Percentiles rank a stretch among this genome's conserved stretches.
Conservation (phyloP, 2,329 filamentous ascomycete species). For the Trichophyton mentagrophytes region DNA sequence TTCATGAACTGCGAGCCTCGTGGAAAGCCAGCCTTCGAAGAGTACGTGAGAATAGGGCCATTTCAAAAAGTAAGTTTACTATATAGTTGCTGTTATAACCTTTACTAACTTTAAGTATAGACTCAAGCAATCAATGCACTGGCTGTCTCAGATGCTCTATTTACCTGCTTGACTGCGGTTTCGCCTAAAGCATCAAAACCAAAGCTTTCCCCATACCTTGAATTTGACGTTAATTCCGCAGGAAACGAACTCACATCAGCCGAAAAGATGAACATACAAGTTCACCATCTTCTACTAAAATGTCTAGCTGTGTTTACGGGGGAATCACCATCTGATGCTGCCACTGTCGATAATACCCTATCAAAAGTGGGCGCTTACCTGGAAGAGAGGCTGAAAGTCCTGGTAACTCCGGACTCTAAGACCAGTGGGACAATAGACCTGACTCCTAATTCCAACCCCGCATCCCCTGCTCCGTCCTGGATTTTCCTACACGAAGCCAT, state of each 20-base stretch:
- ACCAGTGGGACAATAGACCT: slow-evolving; percentile 9
- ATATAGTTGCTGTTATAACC: neutral
- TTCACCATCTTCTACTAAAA: slow-evolving; percentile 25
- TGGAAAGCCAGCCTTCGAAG: slow-evolving; percentile 25
- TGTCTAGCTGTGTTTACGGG: slow-evolving; percentile 15
- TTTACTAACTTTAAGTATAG: slow-evolving; percentile 14
- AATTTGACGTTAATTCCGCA: slow-evolving; percentile 12
- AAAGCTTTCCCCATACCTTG: neutral
- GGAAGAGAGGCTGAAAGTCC: neutral
- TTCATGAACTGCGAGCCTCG: slow-evolving; percentile 32
- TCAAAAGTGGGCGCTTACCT: slow-evolving; percentile 11
- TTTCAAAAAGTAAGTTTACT: slow-evolving; percentile 23
- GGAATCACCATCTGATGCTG: neutral
- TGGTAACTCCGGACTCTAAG: neutral
- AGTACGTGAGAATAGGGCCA: slow-evolving; percentile 28
- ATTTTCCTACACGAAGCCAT: slow-evolving; percentile 29
- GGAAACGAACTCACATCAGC: slow-evolving; percentile 23
- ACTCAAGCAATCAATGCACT: slow-evolving; percentile 25
- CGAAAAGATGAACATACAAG: slow-evolving; percentile 24
- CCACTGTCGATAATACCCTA: slow-evolving; percentile 2
- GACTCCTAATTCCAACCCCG: slow-evolving; percentile 13
- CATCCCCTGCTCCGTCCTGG: slow-evolving; percentile 28
- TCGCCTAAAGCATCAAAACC: neutral
- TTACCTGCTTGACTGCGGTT: slow-evolving; percentile 21
- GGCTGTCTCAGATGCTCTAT: slow-evolving; percentile 25